Percentiles rank a stretch among this genome's conserved stretches.
Conservation (phyloP, 345 rosid species). For the Sisymbrium altissimum region DNA sequence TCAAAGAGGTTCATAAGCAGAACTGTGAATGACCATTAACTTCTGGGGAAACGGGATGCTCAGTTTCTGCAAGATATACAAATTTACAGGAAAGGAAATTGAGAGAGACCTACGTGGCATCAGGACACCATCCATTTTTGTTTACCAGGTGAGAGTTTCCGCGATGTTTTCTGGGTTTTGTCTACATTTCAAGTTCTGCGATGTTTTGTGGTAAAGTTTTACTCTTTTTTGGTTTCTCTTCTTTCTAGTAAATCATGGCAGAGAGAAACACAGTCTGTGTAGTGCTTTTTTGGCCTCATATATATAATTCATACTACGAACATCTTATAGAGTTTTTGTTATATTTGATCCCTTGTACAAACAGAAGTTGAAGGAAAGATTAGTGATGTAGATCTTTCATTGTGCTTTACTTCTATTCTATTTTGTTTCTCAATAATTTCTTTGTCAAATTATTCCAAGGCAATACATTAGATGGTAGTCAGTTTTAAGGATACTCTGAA, state of each 20-base stretch:
- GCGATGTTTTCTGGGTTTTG: background rate
- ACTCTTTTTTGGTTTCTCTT: background rate
- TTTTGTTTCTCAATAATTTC: no score
- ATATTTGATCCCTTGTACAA: background rate
- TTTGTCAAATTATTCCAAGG: no score
- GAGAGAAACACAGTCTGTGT: constrained; percentile 9
- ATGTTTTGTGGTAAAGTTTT: constrained; percentile 19
- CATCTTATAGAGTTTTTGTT: constrained; percentile 5
- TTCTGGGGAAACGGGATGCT: background rate
- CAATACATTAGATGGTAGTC: no score
- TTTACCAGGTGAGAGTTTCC: constrained; percentile 9
- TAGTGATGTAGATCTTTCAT: constrained; percentile 3
- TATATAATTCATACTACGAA: constrained; percentile 5
- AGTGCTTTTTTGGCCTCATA: constrained; percentile 10
- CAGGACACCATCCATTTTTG: constrained; percentile 2
- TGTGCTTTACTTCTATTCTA: background rate
- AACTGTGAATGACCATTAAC: constrained; percentile 6
- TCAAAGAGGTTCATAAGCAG: constrained; percentile 19
- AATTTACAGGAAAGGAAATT: constrained; percentile 3
- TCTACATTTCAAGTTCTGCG: constrained; percentile 16
- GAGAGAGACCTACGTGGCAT: background rate
- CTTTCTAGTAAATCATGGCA: constrained; percentile 4
- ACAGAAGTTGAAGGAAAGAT: background rate
- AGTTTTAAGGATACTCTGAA: no score
- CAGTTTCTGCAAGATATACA: constrained; percentile 10